Evolutionary conservation across 2,329 filamentous ascomycete genomes (phyloP).

Genomic region (Fusarium sp.): DNA sequence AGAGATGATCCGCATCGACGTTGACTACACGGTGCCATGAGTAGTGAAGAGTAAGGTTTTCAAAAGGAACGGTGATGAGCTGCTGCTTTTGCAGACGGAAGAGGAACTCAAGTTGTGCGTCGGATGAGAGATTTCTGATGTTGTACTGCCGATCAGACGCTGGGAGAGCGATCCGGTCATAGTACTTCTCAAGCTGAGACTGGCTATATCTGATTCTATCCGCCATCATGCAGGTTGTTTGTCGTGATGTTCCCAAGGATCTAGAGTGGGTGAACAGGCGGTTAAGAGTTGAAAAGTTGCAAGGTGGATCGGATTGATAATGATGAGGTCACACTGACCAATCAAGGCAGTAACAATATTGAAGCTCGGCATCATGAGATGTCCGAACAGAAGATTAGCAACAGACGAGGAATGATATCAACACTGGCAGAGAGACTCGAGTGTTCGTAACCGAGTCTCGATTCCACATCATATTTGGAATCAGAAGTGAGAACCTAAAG

Average conservation of each 20-base stretch:
- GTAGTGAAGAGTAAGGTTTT: conserved; percentile 35
- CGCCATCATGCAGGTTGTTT: conserved; percentile 6
- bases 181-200: conserved; percentile 19
- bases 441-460: no score
- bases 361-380: neutral
- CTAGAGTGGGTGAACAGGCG: conserved; percentile 1
- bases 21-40: conserved; percentile 24
- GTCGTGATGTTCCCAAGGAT: neutral
- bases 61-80: conserved; percentile 19
- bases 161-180: conserved; percentile 16
- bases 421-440: no score
- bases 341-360: neutral
- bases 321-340: conserved; percentile 1
- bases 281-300: neutral
- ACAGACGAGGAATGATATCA: neutral
- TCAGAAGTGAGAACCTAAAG: no score
- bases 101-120: conserved; percentile 16
- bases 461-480: no score
- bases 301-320: conserved; percentile 1
- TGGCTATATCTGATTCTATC: conserved; percentile 15
- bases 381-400: no score
- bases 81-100: neutral
- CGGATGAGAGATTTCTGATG: neutral
- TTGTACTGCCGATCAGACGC: neutral
- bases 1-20: conserved; percentile 23